Conservation (phyloP, 306 rosid species). For the Quercus gilva region DNA sequence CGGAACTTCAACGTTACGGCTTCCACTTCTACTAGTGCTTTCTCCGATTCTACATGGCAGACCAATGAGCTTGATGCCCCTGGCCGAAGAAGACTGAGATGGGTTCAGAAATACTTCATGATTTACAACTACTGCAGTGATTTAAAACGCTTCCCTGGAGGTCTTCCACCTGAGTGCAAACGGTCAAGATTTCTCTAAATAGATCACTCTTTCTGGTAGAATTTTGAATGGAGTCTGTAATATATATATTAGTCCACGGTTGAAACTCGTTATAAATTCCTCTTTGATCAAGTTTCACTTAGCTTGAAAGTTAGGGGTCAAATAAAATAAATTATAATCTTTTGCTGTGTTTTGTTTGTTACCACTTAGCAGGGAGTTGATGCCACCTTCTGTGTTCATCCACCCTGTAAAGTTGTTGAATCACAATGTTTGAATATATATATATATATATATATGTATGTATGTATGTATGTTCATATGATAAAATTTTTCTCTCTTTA, state of each 20-base stretch:
- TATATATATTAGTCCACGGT: neutral
- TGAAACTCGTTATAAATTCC: constrained; percentile 1
- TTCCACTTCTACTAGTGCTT: constrained; percentile 26
- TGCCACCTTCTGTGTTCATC: neutral
- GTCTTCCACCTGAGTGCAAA: constrained; percentile 63
- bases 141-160: constrained; percentile 69
- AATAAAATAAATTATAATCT: neutral
- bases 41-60: constrained; percentile 39
- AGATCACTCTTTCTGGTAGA: neutral
- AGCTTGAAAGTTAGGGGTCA: neutral
- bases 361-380: neutral
- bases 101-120: constrained; percentile 91
- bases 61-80: constrained; percentile 64
- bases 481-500: neutral
- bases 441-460: too few species aligned
- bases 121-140: constrained; percentile 79
- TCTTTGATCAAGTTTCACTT: neutral
- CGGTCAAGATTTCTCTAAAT: constrained; percentile 27
- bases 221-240: neutral
- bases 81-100: constrained; percentile 68
- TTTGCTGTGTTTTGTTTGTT: neutral
- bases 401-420: neutral
- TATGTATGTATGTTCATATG: neutral
- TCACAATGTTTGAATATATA: neutral
- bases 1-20: constrained; percentile 60